These are phyloP conservation scores for Plantago elongata DNA, from an alignment of 257 asterid genomes.

Conservation along the genomic window DNA sequence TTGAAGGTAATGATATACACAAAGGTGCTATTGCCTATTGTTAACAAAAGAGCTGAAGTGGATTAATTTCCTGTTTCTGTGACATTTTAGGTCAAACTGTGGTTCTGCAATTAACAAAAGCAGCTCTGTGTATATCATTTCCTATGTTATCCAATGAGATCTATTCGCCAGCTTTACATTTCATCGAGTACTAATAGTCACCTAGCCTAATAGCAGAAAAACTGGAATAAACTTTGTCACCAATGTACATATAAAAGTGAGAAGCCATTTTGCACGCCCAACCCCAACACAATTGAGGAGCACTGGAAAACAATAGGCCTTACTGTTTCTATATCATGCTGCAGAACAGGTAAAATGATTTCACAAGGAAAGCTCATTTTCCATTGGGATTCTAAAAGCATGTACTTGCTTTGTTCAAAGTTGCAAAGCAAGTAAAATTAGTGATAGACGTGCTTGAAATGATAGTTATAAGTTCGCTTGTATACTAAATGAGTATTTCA, in stretches of 20 bases:
- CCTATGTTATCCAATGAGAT: too few relatives aligned
- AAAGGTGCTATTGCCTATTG: too few relatives aligned
- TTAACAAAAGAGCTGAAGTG: too few relatives aligned
- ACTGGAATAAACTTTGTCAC: background rate
- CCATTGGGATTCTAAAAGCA: background rate
- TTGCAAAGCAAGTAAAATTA: background rate
- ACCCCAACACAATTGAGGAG: background rate
- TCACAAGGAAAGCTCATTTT: background rate
- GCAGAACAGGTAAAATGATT: background rate
- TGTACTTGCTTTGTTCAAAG: background rate
- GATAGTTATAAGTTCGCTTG: background rate
- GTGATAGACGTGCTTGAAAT: background rate
- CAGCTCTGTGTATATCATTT: too few relatives aligned
- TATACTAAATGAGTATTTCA: background rate
- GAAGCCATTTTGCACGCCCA: background rate
- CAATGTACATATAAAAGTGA: background rate
- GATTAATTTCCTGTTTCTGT: too few relatives aligned
- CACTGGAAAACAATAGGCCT: background rate
- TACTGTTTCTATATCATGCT: slow-evolving; percentile 2
- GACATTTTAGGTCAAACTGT: too few relatives aligned
- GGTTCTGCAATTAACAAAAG: too few relatives aligned
- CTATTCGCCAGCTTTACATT: too few relatives aligned
- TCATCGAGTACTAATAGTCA: too few relatives aligned
- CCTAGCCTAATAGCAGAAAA: too few relatives aligned
- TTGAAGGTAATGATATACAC: too few relatives aligned